Evolutionary conservation across 1,284 basidiomycete genomes (phyloP), one percentile per base, ranked within the genome.

Genomic region (Ganoderma multipileum): DNA sequence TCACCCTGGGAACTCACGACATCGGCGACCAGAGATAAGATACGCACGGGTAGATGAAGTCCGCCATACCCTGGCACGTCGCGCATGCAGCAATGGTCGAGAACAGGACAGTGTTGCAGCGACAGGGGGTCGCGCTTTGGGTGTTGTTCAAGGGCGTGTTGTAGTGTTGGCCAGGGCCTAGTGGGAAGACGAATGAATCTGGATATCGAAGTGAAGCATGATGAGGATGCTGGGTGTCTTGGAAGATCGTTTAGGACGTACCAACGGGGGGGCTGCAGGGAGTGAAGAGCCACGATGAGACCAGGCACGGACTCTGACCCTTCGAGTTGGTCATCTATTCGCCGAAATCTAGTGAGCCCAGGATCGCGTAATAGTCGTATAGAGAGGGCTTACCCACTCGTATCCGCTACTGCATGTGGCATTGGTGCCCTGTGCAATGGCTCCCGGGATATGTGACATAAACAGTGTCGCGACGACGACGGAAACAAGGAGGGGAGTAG

Each of bases 41-140:
- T n/a, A 64, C 69, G 52, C 12, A 70, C 69, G 66, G 61, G 1
- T 59, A 38, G 23, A 66, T 38, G 30, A 36, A 64, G 11, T 23
- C 14, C 2, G 42, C 67, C 50, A 65, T 59, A 1, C 68, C 70
- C 47, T 71, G 70, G 23, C 70, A 71, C 4, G 64, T 61, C 4
- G 67, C 66, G 44, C 70, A 71, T 1, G 70, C 70, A 16, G 65
- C 55, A 14, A 71, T 63, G 5, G 33, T 67, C 4, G 70, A 71
- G 61, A 65, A 71, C 11, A 69, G 54, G n/a, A 71, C 70, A 1
- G 70, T 69, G 39, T 63, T 71, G 61, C 70, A 71, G 9, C 70
- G 58, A 50, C 67, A 71, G 7, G 65, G 65, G 0, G 63, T 68
- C 20, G 67, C 70, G 30, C 64, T 71, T 1, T 16, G 16, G 11